Conservation (phyloP, 2,329 filamentous ascomycete genomes). For the Sarocladiaceae sp. region DNA sequence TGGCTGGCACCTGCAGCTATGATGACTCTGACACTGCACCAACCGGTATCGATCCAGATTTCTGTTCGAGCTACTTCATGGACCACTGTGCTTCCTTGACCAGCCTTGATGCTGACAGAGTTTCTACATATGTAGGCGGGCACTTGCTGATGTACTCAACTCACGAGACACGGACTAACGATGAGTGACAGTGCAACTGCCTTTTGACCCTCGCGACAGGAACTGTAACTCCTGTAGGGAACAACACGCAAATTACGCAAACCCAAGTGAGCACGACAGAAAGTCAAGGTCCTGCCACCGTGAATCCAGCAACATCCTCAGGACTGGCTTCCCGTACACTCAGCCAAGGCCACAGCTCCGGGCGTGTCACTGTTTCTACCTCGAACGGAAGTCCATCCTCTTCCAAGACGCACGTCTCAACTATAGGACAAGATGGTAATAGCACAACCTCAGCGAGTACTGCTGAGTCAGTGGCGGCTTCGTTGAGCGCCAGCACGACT, state of each 20-base stretch:
- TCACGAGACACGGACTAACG: background rate
- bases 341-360: no score
- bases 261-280: background rate
- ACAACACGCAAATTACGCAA: background rate
- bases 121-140: constrained; percentile 10
- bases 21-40: constrained; percentile 8
- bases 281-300: background rate
- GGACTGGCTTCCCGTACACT: no score
- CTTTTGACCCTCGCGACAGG: constrained; percentile 13
- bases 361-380: no score
- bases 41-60: background rate
- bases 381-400: no score
- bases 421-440: background rate
- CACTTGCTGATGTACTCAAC: background rate
- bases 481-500: no score
- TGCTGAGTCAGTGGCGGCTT: no score
- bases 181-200: constrained; percentile 20
- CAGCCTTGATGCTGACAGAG: constrained; percentile 5
- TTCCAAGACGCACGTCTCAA: no score
- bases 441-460: background rate
- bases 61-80: constrained; percentile 8
- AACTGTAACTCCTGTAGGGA: background rate
- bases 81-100: constrained; percentile 8
- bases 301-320: no score
- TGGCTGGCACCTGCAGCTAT: background rate